Evolutionary conservation across 164 flowering plant genomes (phyloP).

Genomic region (Aristolochia californica): DNA sequence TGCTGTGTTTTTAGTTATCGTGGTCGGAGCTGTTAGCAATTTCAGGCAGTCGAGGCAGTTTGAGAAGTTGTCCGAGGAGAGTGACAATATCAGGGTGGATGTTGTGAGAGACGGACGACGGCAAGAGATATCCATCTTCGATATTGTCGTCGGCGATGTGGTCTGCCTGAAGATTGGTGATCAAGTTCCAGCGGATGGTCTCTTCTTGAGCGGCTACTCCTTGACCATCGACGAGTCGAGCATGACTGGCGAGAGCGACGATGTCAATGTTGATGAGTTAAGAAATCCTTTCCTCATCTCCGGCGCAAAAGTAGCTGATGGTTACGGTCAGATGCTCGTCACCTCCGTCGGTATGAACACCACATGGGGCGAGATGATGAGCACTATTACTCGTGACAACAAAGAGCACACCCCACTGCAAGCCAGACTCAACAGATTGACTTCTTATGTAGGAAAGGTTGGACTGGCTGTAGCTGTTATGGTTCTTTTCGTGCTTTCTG

Average conservation of each 20-base stretch:
- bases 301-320: constrained; percentile 39
- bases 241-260: constrained; percentile 36
- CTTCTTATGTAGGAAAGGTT: constrained; percentile 26
- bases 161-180: constrained; percentile 87
- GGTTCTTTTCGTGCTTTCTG: constrained; percentile 18
- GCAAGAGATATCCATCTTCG: constrained; percentile 68
- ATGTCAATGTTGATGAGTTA: constrained; percentile 27
- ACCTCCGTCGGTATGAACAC: constrained; percentile 34
- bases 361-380: constrained; percentile 32
- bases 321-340: constrained; percentile 29
- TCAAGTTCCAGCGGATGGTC: constrained; percentile 62
- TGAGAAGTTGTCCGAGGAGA: constrained; percentile 13
- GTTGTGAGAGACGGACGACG: constrained; percentile 78
- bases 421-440: constrained; percentile 11
- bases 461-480: constrained; percentile 23
- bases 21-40: constrained; percentile 30
- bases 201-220: constrained; percentile 26
- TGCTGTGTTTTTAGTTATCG: constrained; percentile 28
- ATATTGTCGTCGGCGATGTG: constrained; percentile 90
- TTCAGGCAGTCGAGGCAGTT: constrained; percentile 23
- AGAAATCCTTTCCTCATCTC: constrained; percentile 34
- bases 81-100: constrained; percentile 11
- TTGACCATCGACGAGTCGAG: constrained; percentile 32
- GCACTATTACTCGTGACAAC: constrained; percentile 20
- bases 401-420: constrained; percentile 25